Percentiles rank a stretch among this genome's conserved stretches.
Conservation (phyloP, 345 rosid genomes). For the Physaria fendleri region DNA sequence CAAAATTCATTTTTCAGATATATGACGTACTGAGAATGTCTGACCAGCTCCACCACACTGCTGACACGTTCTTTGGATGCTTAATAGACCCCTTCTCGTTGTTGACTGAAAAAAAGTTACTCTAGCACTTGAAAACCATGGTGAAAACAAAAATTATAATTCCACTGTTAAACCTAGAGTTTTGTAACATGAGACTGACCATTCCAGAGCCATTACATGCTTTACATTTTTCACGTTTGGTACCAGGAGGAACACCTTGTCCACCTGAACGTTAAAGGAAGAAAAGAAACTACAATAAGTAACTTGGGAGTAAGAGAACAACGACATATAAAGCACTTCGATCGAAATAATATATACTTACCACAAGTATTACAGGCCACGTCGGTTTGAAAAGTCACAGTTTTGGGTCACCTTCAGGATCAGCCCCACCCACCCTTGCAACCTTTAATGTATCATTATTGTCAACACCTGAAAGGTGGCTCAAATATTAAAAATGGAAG, state of each 20-base stretch:
- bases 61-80: constrained; percentile 63
- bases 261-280: constrained; percentile 52
- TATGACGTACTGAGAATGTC: constrained; percentile 54
- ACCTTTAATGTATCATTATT: constrained; percentile 68
- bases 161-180: neutral
- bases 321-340: neutral
- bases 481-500: constrained; percentile 10
- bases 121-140: neutral
- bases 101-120: constrained; percentile 37
- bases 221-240: constrained; percentile 78
- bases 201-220: constrained; percentile 85
- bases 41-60: constrained; percentile 83
- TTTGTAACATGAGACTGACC: constrained; percentile 44
- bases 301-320: neutral
- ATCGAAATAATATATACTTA: constrained; percentile 31
- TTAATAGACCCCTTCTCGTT: constrained; percentile 57
- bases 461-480: constrained; percentile 66
- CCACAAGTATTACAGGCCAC: constrained; percentile 87
- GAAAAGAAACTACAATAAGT: neutral
- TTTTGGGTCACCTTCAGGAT: constrained; percentile 85
- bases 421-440: constrained; percentile 81
- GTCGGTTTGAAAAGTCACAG: constrained; percentile 74
- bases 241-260: constrained; percentile 95
- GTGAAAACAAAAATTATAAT: neutral
- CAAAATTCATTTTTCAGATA: neutral